Evolutionary conservation across 441 rosid genomes (phyloP).

Genomic region (Aquilaria agallochum): DNA sequence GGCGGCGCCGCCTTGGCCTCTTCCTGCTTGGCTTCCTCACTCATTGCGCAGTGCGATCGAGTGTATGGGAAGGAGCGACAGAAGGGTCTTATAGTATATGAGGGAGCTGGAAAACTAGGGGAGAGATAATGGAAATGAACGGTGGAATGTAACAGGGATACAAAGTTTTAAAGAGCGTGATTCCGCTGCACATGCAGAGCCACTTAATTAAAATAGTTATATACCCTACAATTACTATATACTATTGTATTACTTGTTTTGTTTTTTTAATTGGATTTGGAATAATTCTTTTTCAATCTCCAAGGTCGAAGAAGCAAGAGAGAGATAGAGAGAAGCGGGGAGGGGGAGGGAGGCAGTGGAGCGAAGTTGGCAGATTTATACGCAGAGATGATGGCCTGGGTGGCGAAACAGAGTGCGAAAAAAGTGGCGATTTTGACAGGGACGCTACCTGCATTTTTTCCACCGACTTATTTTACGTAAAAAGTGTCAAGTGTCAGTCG

Average conservation of each 20-base stretch:
- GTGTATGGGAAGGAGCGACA: background rate
- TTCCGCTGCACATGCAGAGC: slow-evolving; percentile 44
- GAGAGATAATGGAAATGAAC: slow-evolving; percentile 16
- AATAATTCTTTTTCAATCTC: slow-evolving; percentile 16
- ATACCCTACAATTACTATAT: too few species aligned
- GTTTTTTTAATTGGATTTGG: too few species aligned
- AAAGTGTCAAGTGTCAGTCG: slow-evolving; percentile 11
- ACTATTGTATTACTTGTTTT: too few species aligned
- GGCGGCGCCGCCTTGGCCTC: slow-evolving; percentile 22
- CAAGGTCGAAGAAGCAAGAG: slow-evolving; percentile 9
- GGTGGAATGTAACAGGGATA: slow-evolving; percentile 15
- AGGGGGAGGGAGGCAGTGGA: slow-evolving; percentile 21
- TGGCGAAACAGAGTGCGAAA: background rate
- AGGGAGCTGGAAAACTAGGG: background rate
- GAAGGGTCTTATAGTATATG: background rate
- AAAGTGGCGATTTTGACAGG: background rate
- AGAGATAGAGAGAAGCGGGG: background rate
- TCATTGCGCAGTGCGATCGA: slow-evolving; percentile 31
- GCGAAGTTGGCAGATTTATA: slow-evolving; percentile 35
- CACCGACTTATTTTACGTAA: slow-evolving; percentile 8
- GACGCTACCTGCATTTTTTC: slow-evolving; percentile 1
- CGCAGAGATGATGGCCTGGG: background rate
- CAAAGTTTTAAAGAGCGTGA: slow-evolving; percentile 19
- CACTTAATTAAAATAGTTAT: slow-evolving; percentile 20
- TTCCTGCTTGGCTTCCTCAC: slow-evolving; percentile 53